Evolutionary conservation across 2,329 filamentous ascomycete species (phyloP), one percentile per base, ranked within the genome.

Genomic region (Cladosporium sp.): DNA sequence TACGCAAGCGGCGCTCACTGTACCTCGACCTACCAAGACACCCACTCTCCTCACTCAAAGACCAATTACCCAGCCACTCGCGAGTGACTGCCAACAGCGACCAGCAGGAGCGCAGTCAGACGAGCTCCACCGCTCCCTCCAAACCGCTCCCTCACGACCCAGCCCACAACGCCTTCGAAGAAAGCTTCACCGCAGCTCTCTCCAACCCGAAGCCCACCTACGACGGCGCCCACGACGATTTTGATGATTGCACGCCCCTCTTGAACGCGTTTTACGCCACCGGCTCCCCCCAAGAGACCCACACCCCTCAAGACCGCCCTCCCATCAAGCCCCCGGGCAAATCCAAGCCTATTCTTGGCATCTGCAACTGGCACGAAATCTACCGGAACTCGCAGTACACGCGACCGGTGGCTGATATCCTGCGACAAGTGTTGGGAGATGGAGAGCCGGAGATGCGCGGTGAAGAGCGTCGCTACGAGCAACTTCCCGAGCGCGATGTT

Each of bases 371-470:
- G 41, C 51, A 63, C 45, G 42, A 59, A 19, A 10, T 61, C 22
- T 54, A 49, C 43, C 60, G 57, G 40, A 54, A 46, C 11, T 61
- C 61, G 13, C 44, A 51, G 16, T 58, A 63, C 48, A 63, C 61
- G 10, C 53, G 60, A 19, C 57, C 62, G 16, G 56, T 52, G 13
- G 43, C 31, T 31, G 59, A 62, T 13, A 37, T 63, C 32, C 28
- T 61, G 50, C 43, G 45, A 18, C 60, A 64, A 42, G 44, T 63
- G 9, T 28, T 63, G 33, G 59, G 61, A 31, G 56, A 58, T 52
- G 49, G 58, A 19, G 22, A 28, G 7, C 5, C 22, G 22, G 4
- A 28, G 4, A 28, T 28, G 22, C 22, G 4, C 22, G 2, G 22
- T 7, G 5, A 5, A 28, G 22, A 28, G 22, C 7, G 7, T 28